These are phyloP conservation scores for Agaricus sinodeliciosus DNA, from an alignment of 768 basidiomycete species.

Conservation along the genomic window DNA sequence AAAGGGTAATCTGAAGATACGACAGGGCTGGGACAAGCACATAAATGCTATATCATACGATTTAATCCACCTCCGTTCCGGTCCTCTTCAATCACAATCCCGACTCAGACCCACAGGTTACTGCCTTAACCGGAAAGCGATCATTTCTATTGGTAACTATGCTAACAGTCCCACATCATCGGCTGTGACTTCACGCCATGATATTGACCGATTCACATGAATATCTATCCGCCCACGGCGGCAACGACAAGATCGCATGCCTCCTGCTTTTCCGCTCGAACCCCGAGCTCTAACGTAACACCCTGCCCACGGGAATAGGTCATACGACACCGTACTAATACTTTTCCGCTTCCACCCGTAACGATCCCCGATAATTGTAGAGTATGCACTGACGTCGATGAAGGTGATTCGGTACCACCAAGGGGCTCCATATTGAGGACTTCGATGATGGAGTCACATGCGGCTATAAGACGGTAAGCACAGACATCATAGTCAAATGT, in stretches of 20 bases:
- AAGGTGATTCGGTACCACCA: constrained; percentile 82
- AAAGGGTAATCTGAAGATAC: background rate
- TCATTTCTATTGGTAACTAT: background rate
- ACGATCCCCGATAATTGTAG: constrained; percentile 90
- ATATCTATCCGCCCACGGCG: constrained; percentile 67
- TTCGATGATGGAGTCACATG: constrained; percentile 93
- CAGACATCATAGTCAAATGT: background rate
- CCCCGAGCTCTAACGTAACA: constrained; percentile 86
- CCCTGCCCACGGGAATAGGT: constrained; percentile 86
- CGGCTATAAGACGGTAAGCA: constrained; percentile 46
- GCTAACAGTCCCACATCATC: constrained; percentile 3
- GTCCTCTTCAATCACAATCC: constrained; percentile 3
- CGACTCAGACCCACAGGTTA: background rate
- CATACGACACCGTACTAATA: constrained; percentile 92
- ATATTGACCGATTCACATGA: constrained; percentile 5
- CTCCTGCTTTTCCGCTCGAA: constrained; percentile 86
- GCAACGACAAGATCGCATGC: constrained; percentile 84
- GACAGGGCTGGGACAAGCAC: background rate
- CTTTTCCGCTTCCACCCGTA: constrained; percentile 91
- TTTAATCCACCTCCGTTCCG: constrained; percentile 9
- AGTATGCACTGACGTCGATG: constrained; percentile 85
- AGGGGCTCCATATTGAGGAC: constrained; percentile 96
- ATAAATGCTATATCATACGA: constrained; percentile 7
- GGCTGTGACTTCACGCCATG: background rate
- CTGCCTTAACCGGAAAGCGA: background rate